These are phyloP conservation scores for Mangifera indica DNA, from an alignment of 345 rosid species.

Conservation along the genomic window DNA sequence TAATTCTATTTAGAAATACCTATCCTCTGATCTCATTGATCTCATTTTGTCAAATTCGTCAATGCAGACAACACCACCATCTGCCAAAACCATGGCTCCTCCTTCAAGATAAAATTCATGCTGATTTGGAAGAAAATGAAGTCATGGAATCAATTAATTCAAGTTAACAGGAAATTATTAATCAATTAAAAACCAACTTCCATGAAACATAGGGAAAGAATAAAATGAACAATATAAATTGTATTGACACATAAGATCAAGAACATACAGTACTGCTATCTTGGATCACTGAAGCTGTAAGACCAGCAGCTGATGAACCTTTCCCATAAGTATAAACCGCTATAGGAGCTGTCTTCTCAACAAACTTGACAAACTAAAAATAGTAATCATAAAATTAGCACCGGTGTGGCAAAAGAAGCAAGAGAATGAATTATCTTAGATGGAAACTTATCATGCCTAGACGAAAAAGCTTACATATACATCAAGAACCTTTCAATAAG, in stretches of 20 bases:
- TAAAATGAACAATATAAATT: neutral
- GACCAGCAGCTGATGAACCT: constrained; percentile 98
- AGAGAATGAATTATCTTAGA: neutral
- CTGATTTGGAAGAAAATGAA: constrained; percentile 36
- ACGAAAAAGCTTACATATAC: neutral
- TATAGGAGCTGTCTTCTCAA: constrained; percentile 93
- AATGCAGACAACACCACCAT: constrained; percentile 96
- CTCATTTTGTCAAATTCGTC: constrained; percentile 98
- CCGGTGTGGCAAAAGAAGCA: neutral
- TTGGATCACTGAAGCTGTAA: constrained; percentile 90
- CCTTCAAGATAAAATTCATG: constrained; percentile 97
- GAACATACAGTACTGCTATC: constrained; percentile 79
- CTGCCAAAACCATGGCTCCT: constrained; percentile 98
- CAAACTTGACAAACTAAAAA: constrained; percentile 84
- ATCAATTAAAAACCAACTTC: neutral
- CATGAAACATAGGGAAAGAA: neutral
- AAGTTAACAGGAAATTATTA: neutral
- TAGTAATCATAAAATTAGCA: constrained; percentile 27
- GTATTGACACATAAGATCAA: constrained; percentile 15
- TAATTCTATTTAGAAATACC: constrained; percentile 40
- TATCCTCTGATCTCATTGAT: constrained; percentile 98
- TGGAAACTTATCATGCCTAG: neutral
- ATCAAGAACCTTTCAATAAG: neutral
- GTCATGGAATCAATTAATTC: constrained; percentile 25
- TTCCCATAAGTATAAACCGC: constrained; percentile 97